Base-by-base conservation (phyloP, 768 basidiomycete genomes). In the Termitomyces sp. region DNA sequence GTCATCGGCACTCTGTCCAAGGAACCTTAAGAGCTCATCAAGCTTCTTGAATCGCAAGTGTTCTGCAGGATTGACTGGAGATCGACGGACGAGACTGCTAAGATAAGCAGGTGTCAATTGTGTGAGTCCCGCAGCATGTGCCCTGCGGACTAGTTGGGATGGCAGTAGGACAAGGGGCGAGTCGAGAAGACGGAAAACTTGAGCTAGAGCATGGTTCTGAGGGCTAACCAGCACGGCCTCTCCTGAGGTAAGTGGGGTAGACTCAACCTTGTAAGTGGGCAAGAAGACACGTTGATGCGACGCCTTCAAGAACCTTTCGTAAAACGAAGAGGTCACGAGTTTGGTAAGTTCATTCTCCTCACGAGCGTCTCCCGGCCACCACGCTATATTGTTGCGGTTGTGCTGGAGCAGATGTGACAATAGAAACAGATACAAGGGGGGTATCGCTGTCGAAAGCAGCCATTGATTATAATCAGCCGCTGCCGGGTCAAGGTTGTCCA, bases 401-500 rank as follows among this genome's bases (percentile, higher is more conserved):
- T 51, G 59, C 6, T 44, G 35, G n/a, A 71, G 59, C 45, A 70
- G 59, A 14, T 59, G 62, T 31, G 75, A 74, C 31, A 81, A 63
- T 23, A 81, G 65, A 29, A 62, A 72, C 17, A 75, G 54, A 52
- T 80, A 81, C 1, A 79, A 51, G 0, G 64, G 67, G 0, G 78
- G 76, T 5, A 77, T 61, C 17, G 73, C 51, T 0, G 65, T 57
- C 1, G 69, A 57, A 1, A 80, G 67, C 12, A 81, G 65, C 77
- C 79, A 80, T 14, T 60, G 64, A 56, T 82, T 80, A 56, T 77
- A 79, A 12, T 57, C 54, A 5, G 77, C 70, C 51, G 77, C 76
- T 2, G 61, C 45, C 29, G 65, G 68, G 31, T 61, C 63, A 31
- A 69, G 69, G 4, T 67, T 69, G 60, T 80, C 79, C 44, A 76